Base-by-base conservation (phyloP, 106 monocot species). In the Phalaenopsis aphrodite region DNA sequence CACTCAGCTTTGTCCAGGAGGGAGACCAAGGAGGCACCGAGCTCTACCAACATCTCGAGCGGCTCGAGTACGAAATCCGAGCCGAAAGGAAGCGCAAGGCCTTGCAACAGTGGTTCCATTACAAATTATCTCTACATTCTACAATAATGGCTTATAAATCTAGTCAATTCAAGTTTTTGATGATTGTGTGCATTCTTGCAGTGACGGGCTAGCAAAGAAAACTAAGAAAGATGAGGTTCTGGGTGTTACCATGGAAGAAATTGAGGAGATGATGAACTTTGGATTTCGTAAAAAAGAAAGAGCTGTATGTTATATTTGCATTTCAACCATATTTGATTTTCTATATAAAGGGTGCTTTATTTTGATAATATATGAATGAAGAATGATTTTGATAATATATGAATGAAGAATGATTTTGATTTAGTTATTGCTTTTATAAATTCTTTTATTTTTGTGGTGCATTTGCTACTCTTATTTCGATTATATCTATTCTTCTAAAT, bases 251-350 rank as follows among this genome's bases (percentile, higher is more conserved):
- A 89, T 91, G 84, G 93, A 91, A 41, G 91, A 93, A 78, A 89
- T 99, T 56, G 81, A 95, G 75, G 93, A 99, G 83, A 68, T 89
- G 72, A 89, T 99, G 90, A 88, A 91, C 56, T 88, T 84, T 88
- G 87, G 89, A 41, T 77, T 73, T 23, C 85, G 93, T 2, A 89
- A 85, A 73, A 89, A 79, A 81, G 85, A 89, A 45, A 81, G 81
- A 76, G n/a, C 42, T 38, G 94, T 94, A 88, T 66, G 76, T 19
- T 71, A 37, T 39, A 39, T 74, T 72, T 72, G 72, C 8, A 37
- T 37, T 69, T 69, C 37, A 38, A 38, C 37, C 8, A 38, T 38
- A 69, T 38, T 38, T 69, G 4, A 14, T 12, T 12, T 52, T 52
- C 52, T 52, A 11, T 52, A 52, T 52, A 11, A 52, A 52, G 8